Evolutionary conservation across 257 asterid species (phyloP).

Genomic region (Nicotiana tomentosiformis): DNA sequence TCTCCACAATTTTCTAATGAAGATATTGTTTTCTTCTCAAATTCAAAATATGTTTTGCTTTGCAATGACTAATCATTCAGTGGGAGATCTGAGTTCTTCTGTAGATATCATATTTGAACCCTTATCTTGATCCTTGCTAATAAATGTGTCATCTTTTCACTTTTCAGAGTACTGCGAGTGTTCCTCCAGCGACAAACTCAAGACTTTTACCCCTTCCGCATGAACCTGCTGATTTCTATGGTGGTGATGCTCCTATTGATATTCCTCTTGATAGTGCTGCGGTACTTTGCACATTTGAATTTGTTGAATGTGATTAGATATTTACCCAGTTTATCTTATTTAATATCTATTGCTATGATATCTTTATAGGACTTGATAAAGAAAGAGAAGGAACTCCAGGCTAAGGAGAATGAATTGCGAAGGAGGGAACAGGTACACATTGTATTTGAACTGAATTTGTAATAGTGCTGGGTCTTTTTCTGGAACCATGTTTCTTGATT

Average conservation of each 20-base stretch:
- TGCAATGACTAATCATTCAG: background rate
- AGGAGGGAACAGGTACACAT: slow-evolving; percentile 79
- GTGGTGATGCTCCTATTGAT: slow-evolving; percentile 72
- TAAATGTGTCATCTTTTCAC: background rate
- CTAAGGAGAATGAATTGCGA: slow-evolving; percentile 86
- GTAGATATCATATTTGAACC: background rate
- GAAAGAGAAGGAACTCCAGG: slow-evolving; percentile 88
- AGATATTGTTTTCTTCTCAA: background rate
- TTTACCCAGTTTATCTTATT: slow-evolving; percentile 7
- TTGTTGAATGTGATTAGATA: background rate
- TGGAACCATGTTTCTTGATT: background rate
- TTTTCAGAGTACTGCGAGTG: slow-evolving; percentile 59
- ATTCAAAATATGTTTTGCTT: background rate
- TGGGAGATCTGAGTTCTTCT: background rate
- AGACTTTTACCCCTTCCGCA: slow-evolving; percentile 94
- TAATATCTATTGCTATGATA: slow-evolving; percentile 6
- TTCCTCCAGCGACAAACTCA: slow-evolving; percentile 81
- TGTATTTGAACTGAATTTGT: background rate
- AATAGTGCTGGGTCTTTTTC: background rate
- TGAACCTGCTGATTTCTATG: slow-evolving; percentile 93
- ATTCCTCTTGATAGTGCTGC: slow-evolving; percentile 75
- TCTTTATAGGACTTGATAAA: slow-evolving; percentile 69
- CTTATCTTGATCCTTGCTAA: background rate
- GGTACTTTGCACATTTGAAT: slow-evolving; percentile 34
- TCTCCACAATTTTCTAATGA: background rate